A percentile compares a stretch with the other conserved stretches of the same genome.
Evolutionary conservation across 2,329 filamentous ascomycete species (phyloP).

Genomic region (Fusarium subtropicale): DNA sequence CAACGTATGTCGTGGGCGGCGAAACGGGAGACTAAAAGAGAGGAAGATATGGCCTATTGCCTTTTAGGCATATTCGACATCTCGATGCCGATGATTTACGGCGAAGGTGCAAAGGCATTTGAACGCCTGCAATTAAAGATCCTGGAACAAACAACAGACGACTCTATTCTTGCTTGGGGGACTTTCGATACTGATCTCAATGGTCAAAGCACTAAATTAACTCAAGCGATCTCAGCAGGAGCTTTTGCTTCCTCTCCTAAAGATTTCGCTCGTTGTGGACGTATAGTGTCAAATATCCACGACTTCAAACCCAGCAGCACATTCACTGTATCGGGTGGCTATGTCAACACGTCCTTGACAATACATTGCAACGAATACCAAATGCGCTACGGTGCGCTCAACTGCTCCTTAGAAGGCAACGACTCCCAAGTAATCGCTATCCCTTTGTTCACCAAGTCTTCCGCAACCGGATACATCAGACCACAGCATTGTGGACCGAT

Average conservation of each 20-base stretch:
- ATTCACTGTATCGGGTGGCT: background rate
- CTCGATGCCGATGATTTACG: conserved; percentile 12
- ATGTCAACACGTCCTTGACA: background rate
- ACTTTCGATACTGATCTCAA: background rate
- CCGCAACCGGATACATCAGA: background rate
- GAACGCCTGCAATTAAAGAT: conserved; percentile 11
- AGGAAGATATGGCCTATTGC: conserved; percentile 12
- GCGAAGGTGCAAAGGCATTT: background rate
- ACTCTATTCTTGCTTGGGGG: conserved; percentile 13
- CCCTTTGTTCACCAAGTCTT: background rate
- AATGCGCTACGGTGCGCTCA: background rate
- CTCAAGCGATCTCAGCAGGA: background rate
- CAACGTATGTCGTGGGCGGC: conserved; percentile 21
- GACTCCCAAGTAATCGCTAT: background rate
- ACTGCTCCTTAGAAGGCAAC: background rate
- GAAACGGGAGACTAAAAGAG: background rate
- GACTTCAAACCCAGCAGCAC: background rate
- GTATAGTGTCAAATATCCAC: background rate
- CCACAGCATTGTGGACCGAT: background rate
- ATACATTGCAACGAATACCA: background rate
- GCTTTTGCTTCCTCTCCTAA: conserved; percentile 2
- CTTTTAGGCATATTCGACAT: conserved; percentile 7
- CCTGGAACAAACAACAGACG: conserved; percentile 6
- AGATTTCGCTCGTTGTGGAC: background rate
- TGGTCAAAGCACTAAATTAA: rapidly evolving